phyloP scores from a whole-genome alignment of 2,329 filamentous ascomycete species.

The Clonostachys sp. region DNA sequence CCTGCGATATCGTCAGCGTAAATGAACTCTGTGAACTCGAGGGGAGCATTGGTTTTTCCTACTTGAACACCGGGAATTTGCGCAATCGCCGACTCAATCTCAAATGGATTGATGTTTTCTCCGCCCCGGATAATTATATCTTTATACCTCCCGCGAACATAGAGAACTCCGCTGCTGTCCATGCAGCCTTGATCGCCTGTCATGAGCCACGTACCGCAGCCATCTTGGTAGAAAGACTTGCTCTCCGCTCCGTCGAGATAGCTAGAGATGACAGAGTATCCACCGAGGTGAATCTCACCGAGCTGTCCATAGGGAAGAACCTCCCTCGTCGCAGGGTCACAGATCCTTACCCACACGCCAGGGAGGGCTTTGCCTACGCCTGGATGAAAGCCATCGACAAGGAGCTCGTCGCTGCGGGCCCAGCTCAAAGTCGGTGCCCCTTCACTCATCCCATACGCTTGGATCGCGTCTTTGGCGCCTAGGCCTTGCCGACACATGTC shows the following conservation, averaged over 20 bases:
- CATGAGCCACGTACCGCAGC: slow-evolving; percentile 24
- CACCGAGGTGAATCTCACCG: slow-evolving; percentile 34
- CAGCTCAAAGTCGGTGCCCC: slow-evolving; percentile 35
- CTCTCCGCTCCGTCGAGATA: slow-evolving; percentile 21
- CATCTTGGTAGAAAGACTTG: slow-evolving; percentile 27
- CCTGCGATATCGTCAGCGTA: slow-evolving; percentile 9
- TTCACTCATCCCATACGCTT: slow-evolving; percentile 41
- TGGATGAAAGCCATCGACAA: slow-evolving; percentile 24
- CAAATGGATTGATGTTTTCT: slow-evolving; percentile 34
- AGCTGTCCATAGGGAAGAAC: slow-evolving; percentile 20
- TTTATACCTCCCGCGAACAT: slow-evolving; percentile 35
- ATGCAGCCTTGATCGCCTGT: slow-evolving; percentile 36
- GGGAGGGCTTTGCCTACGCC: slow-evolving; percentile 34
- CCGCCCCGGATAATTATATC: slow-evolving; percentile 39
- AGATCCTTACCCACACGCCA: slow-evolving; percentile 30
- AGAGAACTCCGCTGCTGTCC: slow-evolving; percentile 26
- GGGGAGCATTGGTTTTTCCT: background rate
- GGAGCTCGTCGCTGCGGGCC: slow-evolving; percentile 19
- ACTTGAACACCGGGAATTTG: slow-evolving; percentile 23
- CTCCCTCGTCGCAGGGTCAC: slow-evolving; percentile 18
- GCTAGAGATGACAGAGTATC: slow-evolving; percentile 22
- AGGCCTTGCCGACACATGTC: slow-evolving; percentile 20
- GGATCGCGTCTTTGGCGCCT: slow-evolving; percentile 22
- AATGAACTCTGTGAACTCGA: background rate
- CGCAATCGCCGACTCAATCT: slow-evolving; percentile 26